phyloP scores from a whole-genome alignment of 306 rosid species.

The Dalbergia cochinchinensis region DNA sequence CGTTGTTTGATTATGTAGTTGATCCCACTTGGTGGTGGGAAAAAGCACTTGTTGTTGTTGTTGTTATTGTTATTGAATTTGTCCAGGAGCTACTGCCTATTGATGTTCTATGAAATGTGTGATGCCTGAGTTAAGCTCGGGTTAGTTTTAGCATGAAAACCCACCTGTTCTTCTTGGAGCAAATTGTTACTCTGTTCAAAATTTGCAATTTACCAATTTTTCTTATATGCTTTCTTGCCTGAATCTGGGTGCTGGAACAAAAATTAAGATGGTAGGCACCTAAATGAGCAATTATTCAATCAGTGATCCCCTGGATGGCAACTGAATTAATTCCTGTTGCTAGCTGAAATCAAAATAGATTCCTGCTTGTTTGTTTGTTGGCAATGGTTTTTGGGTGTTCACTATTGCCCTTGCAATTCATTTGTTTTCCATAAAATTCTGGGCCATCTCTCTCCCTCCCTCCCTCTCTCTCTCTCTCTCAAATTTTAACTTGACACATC shows the following conservation, averaged over 20 bases:
- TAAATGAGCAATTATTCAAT: neutral
- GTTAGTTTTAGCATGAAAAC: neutral
- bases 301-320: neutral
- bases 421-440: neutral
- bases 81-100: neutral
- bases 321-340: neutral
- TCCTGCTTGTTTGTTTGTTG: conserved; percentile 6
- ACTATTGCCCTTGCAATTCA: neutral
- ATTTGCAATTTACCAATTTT: neutral
- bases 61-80: too few species aligned
- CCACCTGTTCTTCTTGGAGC: neutral
- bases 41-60: too few species aligned
- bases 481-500: neutral
- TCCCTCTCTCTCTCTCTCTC: neutral
- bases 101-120: neutral
- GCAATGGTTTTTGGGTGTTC: neutral
- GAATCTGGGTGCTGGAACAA: neutral
- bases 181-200: neutral
- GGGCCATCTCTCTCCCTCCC: neutral
- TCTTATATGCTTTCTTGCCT: neutral
- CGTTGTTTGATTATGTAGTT: too few species aligned
- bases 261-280: neutral
- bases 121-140: neutral
- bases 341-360: neutral
- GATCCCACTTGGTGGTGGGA: too few species aligned